Evolutionary conservation across 75 land plant species (phyloP).

Genomic region (Pinus albicaulis): DNA sequence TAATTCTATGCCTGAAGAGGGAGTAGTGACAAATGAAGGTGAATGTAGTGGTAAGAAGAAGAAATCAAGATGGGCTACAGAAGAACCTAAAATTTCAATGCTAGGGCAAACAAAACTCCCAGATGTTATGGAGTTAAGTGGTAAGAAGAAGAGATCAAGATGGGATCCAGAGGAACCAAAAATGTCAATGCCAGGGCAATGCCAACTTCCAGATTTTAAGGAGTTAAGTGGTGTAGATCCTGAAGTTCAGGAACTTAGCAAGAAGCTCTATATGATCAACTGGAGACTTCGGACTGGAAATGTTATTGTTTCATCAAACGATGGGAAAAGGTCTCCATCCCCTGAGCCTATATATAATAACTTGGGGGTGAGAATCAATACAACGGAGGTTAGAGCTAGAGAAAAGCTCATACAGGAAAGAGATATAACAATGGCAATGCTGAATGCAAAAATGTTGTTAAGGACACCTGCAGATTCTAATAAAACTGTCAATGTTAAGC

Average conservation of each 20-base stretch:
- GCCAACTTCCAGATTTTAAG: slow-evolving; percentile 45
- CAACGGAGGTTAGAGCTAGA: slow-evolving; percentile 21
- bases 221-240: slow-evolving; percentile 32
- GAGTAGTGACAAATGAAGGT: slow-evolving; percentile 4
- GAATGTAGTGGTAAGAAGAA: slow-evolving; percentile 16
- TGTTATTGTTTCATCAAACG: slow-evolving; percentile 11
- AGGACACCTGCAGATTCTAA: background rate
- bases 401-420: slow-evolving; percentile 24
- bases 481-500: slow-evolving; percentile 14
- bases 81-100: slow-evolving; percentile 19
- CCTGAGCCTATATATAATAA: slow-evolving; percentile 25
- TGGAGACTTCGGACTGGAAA: slow-evolving; percentile 32
- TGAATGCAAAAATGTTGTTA: slow-evolving; percentile 27
- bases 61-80: slow-evolving; percentile 34
- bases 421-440: slow-evolving; percentile 22
- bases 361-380: slow-evolving; percentile 25
- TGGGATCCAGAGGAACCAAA: too few relatives aligned
- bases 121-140: slow-evolving; percentile 17
- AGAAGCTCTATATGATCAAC: slow-evolving; percentile 72
- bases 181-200: slow-evolving; percentile 14
- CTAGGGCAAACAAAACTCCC: slow-evolving; percentile 23
- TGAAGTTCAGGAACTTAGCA: slow-evolving; percentile 75
- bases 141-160: background rate
- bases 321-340: slow-evolving; percentile 33
- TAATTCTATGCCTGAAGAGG: slow-evolving; percentile 4